Evolutionary conservation across 1,284 basidiomycete genomes (phyloP).

Genomic region (Sanghuangporus baumii): DNA sequence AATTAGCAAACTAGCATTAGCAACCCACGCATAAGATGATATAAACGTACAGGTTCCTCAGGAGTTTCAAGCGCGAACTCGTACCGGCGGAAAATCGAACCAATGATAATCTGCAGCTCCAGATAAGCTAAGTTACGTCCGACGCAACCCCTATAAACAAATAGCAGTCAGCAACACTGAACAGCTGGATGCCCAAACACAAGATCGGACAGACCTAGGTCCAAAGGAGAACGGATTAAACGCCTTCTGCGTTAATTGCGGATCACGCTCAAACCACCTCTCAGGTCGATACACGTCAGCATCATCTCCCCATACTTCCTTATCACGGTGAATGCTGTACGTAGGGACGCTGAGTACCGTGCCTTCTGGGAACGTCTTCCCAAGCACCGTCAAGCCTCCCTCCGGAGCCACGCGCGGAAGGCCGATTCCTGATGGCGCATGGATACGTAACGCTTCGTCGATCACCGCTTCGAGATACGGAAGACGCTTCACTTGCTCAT

Average conservation of each 20-base stretch:
- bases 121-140: conserved; percentile 71
- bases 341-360: conserved; percentile 68
- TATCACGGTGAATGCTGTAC: conserved; percentile 75
- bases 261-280: conserved; percentile 72
- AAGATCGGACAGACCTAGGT: conserved; percentile 42
- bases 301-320: conserved; percentile 71
- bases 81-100: conserved; percentile 67
- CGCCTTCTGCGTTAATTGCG: conserved; percentile 53
- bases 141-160: conserved; percentile 53
- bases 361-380: conserved; percentile 64
- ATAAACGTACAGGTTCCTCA: conserved; percentile 34
- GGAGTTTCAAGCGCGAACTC: conserved; percentile 61
- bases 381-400: conserved; percentile 58
- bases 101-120: conserved; percentile 70
- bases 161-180: background rate
- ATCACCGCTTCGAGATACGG: conserved; percentile 79
- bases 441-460: conserved; percentile 76
- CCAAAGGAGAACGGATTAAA: conserved; percentile 77
- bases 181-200: background rate
- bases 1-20: background rate
- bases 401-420: conserved; percentile 74
- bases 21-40: conserved; percentile 8
- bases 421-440: conserved; percentile 78
- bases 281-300: conserved; percentile 71
- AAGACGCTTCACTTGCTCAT: conserved; percentile 60